Percentiles rank a stretch among this genome's conserved stretches.
phyloP scores from a whole-genome alignment of 2,329 filamentous ascomycete genomes.

The Phialemonium atrogriseum region DNA sequence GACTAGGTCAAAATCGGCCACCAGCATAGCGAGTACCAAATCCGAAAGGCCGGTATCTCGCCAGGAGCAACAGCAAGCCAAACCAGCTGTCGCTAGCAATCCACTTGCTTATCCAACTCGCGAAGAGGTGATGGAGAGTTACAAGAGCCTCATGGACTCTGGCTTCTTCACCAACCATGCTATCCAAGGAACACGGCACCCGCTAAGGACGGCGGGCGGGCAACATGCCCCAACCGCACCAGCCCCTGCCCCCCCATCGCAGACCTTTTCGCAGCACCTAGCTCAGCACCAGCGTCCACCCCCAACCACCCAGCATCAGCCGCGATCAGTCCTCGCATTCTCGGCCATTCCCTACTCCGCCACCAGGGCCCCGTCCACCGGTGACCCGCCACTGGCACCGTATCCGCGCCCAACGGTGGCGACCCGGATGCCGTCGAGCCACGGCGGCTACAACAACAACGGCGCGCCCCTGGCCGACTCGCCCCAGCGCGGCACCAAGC shows the following conservation, averaged over 20 bases:
- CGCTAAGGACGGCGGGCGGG: constrained; percentile 14
- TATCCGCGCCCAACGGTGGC: constrained; percentile 1
- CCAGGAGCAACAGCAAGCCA: constrained; percentile 1
- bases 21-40: constrained; percentile 8
- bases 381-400: not conserved
- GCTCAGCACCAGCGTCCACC: constrained; percentile 9
- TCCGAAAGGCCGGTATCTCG: not conserved
- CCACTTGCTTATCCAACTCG: constrained; percentile 23
- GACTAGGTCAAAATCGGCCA: constrained; percentile 14
- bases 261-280: constrained; percentile 2
- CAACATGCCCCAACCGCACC: constrained; percentile 2
- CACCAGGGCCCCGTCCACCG: constrained; percentile 21
- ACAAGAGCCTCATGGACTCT: constrained; percentile 46
- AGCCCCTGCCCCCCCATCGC: constrained; percentile 7
- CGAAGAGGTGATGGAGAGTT: constrained; percentile 48
- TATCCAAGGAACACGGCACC: constrained; percentile 47
- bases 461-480: constrained; percentile 8
- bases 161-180: constrained; percentile 53
- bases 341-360: constrained; percentile 16
- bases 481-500: constrained; percentile 40
- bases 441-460: not conserved
- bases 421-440: not conserved
- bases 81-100: too few relatives aligned
- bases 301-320: constrained; percentile 12
- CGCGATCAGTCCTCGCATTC: constrained; percentile 8